Percentiles rank a stretch among this genome's conserved stretches.
phyloP scores from a whole-genome alignment of 2,329 filamentous ascomycete species.

The Nectriaceae sp. region DNA sequence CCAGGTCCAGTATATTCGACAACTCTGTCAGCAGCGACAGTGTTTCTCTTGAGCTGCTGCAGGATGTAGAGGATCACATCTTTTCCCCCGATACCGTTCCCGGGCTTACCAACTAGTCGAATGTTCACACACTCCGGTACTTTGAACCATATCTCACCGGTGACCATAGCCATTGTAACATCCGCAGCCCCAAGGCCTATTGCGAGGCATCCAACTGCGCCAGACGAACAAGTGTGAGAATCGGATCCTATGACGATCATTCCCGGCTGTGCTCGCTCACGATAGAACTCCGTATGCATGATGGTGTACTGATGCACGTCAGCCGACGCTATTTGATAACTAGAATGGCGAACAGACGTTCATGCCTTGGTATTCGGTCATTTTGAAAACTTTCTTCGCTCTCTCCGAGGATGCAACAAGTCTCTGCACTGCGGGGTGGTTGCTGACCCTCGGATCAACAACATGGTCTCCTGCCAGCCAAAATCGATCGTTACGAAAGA shows the following conservation, averaged over 20 bases:
- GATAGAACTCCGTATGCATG: conserved; percentile 49
- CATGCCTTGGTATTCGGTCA: conserved; percentile 36
- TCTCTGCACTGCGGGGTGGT: conserved; percentile 34
- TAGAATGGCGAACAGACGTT: no score
- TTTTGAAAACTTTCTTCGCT: conserved; percentile 41
- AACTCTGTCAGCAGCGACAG: conserved; percentile 43
- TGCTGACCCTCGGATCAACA: conserved; percentile 45
- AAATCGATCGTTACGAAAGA: conserved; percentile 52
- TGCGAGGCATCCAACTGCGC: conserved; percentile 41
- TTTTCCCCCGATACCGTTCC: conserved; percentile 43
- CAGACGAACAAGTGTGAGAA: conserved; percentile 48
- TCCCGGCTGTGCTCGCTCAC: conserved; percentile 46
- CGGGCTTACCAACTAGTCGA: conserved; percentile 40
- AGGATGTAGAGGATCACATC: conserved; percentile 48
- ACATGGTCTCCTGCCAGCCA: conserved; percentile 53
- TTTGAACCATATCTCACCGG: conserved; percentile 49
- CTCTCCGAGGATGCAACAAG: conserved; percentile 40
- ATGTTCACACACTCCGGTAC: conserved; percentile 43
- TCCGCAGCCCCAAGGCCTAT: conserved; percentile 49
- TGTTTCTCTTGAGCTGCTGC: conserved; percentile 45
- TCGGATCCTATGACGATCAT: conserved; percentile 45
- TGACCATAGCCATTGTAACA: conserved; percentile 45
- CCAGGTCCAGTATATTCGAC: conserved; percentile 48
- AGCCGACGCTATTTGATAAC: no score
- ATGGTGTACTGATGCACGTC: no score